phyloP scores from a whole-genome alignment of 1,284 basidiomycete genomes.

The Ustilago trichophora region DNA sequence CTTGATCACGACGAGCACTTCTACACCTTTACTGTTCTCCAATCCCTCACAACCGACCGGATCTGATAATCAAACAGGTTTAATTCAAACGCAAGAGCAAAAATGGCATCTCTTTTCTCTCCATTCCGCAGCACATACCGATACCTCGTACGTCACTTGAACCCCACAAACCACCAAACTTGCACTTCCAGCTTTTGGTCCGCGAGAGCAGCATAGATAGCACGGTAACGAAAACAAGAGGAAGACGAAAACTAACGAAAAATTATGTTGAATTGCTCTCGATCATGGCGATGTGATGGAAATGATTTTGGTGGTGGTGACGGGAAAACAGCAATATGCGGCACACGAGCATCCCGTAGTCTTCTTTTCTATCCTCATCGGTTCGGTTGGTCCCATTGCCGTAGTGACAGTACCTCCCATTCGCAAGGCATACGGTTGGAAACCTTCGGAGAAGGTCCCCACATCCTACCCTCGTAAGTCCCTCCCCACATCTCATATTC shows the following conservation, averaged over 20 bases:
- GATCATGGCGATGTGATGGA: background rate
- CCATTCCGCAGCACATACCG: constrained; percentile 59
- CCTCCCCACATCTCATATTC: background rate
- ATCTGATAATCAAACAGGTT: no score
- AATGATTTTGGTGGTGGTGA: constrained; percentile 50
- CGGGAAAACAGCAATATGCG: constrained; percentile 74
- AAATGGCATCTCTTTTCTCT: constrained; percentile 48
- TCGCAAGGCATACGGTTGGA: constrained; percentile 77
- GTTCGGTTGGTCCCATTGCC: constrained; percentile 74
- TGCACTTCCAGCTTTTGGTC: no score
- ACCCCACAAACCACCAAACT: no score
- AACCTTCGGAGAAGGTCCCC: constrained; percentile 78
- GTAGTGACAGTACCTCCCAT: constrained; percentile 81
- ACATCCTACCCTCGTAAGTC: constrained; percentile 84
- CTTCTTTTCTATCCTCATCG: constrained; percentile 85
- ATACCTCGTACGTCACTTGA: constrained; percentile 62
- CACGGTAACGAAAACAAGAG: no score
- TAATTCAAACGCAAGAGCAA: no score
- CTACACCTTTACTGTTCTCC: background rate
- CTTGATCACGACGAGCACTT: constrained; percentile 4
- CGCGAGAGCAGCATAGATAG: no score
- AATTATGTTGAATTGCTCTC: no score
- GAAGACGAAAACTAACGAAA: no score
- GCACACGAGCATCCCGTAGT: constrained; percentile 92
- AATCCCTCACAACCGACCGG: no score